Evolutionary conservation across 2,329 filamentous ascomycete species (phyloP).

Genomic region (Alternaria viburni): DNA sequence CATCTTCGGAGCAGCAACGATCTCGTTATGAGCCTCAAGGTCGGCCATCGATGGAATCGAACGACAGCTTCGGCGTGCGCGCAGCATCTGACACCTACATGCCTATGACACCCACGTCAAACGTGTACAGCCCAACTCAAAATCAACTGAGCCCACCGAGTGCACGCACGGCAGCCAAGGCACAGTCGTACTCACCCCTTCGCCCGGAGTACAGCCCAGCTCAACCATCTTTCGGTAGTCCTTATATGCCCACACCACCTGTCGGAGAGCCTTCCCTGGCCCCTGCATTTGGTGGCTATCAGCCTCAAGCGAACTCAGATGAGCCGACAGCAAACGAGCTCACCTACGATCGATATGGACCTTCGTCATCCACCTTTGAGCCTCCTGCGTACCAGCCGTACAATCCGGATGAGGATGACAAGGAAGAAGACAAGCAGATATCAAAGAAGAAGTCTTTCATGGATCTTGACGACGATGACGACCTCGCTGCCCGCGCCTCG

Average conservation of each 20-base stretch:
- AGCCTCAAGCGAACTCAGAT: conserved; percentile 36
- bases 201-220: conserved; percentile 32
- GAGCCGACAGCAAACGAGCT: conserved; percentile 17
- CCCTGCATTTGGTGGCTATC: conserved; percentile 35
- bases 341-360: conserved; percentile 41
- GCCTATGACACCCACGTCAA: conserved; percentile 33
- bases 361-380: conserved; percentile 36
- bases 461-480: conserved; percentile 80
- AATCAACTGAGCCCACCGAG: conserved; percentile 38
- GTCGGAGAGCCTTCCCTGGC: conserved; percentile 25
- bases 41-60: conserved; percentile 48
- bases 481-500: conserved; percentile 61
- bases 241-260: conserved; percentile 40
- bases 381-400: conserved; percentile 55
- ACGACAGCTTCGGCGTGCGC: conserved; percentile 31
- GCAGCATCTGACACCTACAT: conserved; percentile 41
- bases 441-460: conserved; percentile 76
- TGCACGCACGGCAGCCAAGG: conserved; percentile 32
- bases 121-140: conserved; percentile 40
- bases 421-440: conserved; percentile 49
- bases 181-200: conserved; percentile 42
- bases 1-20: conserved; percentile 59
- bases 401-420: conserved; percentile 58
- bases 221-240: conserved; percentile 33
- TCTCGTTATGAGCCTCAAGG: conserved; percentile 56